These are phyloP conservation scores for Yarrowia hollandica DNA, from an alignment of 805 yeast species.

Conservation along the genomic window DNA sequence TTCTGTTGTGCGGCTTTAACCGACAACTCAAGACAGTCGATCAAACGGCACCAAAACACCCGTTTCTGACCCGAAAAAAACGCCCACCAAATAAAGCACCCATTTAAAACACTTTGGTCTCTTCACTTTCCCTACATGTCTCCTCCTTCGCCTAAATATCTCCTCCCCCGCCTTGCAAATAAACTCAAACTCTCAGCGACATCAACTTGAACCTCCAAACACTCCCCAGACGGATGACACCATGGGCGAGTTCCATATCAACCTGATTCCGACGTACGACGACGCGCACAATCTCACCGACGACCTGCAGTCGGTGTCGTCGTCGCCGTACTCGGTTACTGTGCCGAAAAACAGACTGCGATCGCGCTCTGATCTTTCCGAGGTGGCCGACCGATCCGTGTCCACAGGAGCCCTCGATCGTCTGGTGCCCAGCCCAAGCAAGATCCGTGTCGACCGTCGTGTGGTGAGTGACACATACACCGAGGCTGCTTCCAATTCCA, in stretches of 20 bases:
- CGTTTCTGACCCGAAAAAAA: too few relatives aligned
- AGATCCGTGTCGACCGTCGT: conserved; percentile 7
- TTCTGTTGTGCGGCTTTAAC: too few relatives aligned
- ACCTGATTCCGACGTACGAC: conserved; percentile 27
- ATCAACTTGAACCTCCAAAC: background rate
- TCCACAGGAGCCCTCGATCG: conserved; percentile 15
- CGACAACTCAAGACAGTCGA: too few relatives aligned
- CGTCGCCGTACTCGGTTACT: conserved; percentile 28
- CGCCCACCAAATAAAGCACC: too few relatives aligned
- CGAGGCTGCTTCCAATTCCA: background rate
- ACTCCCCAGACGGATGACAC: background rate
- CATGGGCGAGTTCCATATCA: conserved; percentile 24
- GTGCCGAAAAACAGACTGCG: conserved; percentile 8
- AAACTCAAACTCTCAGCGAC: background rate
- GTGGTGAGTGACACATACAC: conserved; percentile 4
- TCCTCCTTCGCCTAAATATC: too few relatives aligned
- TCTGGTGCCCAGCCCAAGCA: background rate
- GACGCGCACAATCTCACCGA: conserved; percentile 12
- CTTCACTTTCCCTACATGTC: too few relatives aligned
- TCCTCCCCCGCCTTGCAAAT: too few relatives aligned
- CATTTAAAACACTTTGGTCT: too few relatives aligned
- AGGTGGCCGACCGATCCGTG: background rate
- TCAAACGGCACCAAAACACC: too few relatives aligned
- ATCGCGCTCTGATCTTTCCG: conserved; percentile 2
- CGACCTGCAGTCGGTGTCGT: conserved; percentile 23